Conservation (phyloP, 192 early-diverging fungal genomes). For the Cladochytrium replicatum region DNA sequence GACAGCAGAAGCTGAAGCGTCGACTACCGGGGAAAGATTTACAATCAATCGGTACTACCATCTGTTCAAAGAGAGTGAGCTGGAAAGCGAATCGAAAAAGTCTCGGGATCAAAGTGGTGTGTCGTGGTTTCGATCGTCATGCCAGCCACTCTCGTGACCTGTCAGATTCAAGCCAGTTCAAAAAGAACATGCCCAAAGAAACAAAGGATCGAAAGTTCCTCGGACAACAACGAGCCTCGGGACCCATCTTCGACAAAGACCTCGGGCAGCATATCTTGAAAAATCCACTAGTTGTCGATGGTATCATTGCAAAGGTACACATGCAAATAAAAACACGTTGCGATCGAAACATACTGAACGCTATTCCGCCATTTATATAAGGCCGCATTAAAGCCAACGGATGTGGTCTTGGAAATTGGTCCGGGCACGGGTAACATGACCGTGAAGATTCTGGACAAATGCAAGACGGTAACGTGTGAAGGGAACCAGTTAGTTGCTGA, state of each 20-base stretch:
- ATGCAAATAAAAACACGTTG: too few relatives aligned
- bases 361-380: conserved; percentile 1
- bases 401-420: conserved; percentile 73
- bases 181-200: too few relatives aligned
- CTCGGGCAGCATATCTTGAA: conserved; percentile 98
- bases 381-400: conserved; percentile 36
- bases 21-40: conserved; percentile 8
- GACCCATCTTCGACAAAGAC: conserved; percentile 92
- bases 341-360: too few relatives aligned
- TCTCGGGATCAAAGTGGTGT: conserved; percentile 43
- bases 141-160: too few relatives aligned
- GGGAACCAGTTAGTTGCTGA: too few relatives aligned
- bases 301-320: conserved; percentile 94
- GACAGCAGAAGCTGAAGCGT: not conserved
- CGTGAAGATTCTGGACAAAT: conserved; percentile 81
- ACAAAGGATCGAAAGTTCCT: too few relatives aligned
- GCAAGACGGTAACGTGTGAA: conserved; percentile 95
- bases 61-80: conserved; percentile 76
- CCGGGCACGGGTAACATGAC: conserved; percentile 99
- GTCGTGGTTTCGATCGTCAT: conserved; percentile 85
- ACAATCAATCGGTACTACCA: conserved; percentile 83
- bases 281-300: conserved; percentile 92
- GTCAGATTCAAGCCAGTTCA: too few relatives aligned
- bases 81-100: conserved; percentile 57
- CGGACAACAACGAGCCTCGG: conserved; percentile 25